These are phyloP conservation scores for Cymodocea nodosa DNA, from an alignment of 116 monocot species.

Conservation along the genomic window DNA sequence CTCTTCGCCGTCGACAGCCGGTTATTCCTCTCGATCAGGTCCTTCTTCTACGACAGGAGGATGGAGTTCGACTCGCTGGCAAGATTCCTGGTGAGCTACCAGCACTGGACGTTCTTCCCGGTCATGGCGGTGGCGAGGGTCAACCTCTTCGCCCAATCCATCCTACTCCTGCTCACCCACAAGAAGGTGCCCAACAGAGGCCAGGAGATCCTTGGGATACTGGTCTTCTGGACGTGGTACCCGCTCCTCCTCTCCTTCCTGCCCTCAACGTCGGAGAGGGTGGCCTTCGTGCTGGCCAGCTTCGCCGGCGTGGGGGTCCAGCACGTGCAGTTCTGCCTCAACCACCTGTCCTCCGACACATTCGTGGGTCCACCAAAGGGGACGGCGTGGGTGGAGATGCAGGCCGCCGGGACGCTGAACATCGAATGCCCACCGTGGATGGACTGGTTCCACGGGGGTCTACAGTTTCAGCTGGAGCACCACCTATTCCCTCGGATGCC, in stretches of 20 bases:
- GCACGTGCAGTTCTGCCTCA: slow-evolving; percentile 49
- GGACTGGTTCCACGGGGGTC: slow-evolving; percentile 63
- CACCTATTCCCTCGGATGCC: slow-evolving; percentile 46
- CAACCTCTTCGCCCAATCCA: slow-evolving; percentile 42
- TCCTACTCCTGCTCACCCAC: slow-evolving; percentile 15
- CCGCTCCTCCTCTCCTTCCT: slow-evolving; percentile 39
- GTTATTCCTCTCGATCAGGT: slow-evolving; percentile 29
- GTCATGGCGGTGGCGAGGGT: slow-evolving; percentile 49
- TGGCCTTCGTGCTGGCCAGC: slow-evolving; percentile 31
- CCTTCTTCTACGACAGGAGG: slow-evolving; percentile 29
- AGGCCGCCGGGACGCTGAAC: slow-evolving; percentile 36
- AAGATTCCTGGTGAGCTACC: slow-evolving; percentile 37
- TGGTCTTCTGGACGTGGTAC: slow-evolving; percentile 44
- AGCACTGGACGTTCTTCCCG: slow-evolving; percentile 52
- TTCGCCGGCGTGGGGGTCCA: slow-evolving; percentile 39
- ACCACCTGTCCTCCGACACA: slow-evolving; percentile 36
- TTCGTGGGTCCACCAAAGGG: slow-evolving; percentile 33
- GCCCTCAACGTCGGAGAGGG: slow-evolving; percentile 36
- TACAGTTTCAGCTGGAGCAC: slow-evolving; percentile 58
- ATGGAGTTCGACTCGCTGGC: slow-evolving; percentile 21
- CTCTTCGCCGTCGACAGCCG: slow-evolving; percentile 29
- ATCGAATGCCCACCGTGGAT: slow-evolving; percentile 42
- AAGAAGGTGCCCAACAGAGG: slow-evolving; percentile 27
- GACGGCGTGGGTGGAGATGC: slow-evolving; percentile 50
- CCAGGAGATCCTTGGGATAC: slow-evolving; percentile 25